Base-by-base conservation (phyloP, 176 grass and related monocot genomes). In the Otatea glauca region DNA sequence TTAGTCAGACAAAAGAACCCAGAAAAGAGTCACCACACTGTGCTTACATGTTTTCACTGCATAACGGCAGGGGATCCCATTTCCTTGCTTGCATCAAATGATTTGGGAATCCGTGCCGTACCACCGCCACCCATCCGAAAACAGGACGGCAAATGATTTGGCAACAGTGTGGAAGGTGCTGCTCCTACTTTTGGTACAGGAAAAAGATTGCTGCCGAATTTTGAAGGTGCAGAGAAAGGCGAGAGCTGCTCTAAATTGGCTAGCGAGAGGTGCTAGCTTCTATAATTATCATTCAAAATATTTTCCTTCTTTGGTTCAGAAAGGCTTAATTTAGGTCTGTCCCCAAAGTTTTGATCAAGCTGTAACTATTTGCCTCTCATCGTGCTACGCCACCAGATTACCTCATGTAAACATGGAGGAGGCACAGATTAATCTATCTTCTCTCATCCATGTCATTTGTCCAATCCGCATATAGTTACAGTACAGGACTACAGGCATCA, bases 171-270 rank as follows among this genome's bases (percentile, higher is more conserved):
- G 43, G 43, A n/a, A 25, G 37, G 50, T 23, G 23, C 49, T 44
- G 12, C 11, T 2, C 24, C 60, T 63, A 58, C 65, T 43, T 58
- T 81, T 42, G 77, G 9, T 50, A 2, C 43, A 68, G 45, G 47
- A 39, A 80, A 68, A 23, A 32, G 44, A 53, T 44, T 67, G 45
- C 5, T 17, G 63, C 63, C 38, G 63, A 80, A 80, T 16, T 48
- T 4, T 67, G 12, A 29, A 29, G 4, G 60, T 6, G 60, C 11
- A 15, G 24, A 2, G 24, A 29, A 6, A 29, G 24, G 60, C 60
- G 2, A 25, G 60, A 29, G 12, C 60, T 29, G 24, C 24, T 29
- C 60, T 63, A 14, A 4, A 27, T 5, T 25, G 10, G 12, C 58
- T 25, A 5, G 23, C 59, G 14, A 29, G 29, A 29, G 29, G 29